Base-by-base conservation (phyloP, 257 asterid species). In the Scutellaria barbata region DNA sequence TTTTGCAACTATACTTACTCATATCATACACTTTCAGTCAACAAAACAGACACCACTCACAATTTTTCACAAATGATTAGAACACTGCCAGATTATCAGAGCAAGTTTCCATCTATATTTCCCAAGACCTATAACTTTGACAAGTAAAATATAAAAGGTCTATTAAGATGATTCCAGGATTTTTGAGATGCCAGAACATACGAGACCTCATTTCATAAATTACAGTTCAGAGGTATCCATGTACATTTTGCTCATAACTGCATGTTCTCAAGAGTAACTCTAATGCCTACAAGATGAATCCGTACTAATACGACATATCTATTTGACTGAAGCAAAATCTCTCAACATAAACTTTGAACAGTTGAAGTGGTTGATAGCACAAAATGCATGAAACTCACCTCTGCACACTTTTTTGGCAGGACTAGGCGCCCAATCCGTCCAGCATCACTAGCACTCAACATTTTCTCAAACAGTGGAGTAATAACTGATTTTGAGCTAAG, bases 361-460 rank as follows among this genome's bases (percentile, higher is more conserved):
- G 16, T 39, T 54, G 17, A 57, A 54, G 25, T 8, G 51, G 58
- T 62, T 55, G 13, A 58, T 61, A 82, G 64, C 46, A 61, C 45
- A 72, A 41, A 30, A 76, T 63, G 68, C 47, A 72, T 5, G 76
- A 69, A 66, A 63, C 89, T 85, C 76, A 89, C 98, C 97, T 94
- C 98, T 13, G 97, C 98, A 67, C 98, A 91, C 78, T 86, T 94
- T 76, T 94, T 94, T 22, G 98, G 98, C 58, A 94, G 87, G 69
- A 94, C 95, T 76, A 94, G 69, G 79, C 98, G 96, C 73, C 98
- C 97, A 71, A 94, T 81, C 79, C 90, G 77, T 57, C 98, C 95
- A 73, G 98, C 97, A 77, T 94, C 98, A 57, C 97, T 94, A 73
- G 97, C 97, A 68, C 95, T 94, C 67, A 94, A 80, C 86, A 85